These are phyloP conservation scores for Penicillium simplicissimum DNA, from an alignment of 495 filamentous ascomycete genomes.

Conservation along the genomic window DNA sequence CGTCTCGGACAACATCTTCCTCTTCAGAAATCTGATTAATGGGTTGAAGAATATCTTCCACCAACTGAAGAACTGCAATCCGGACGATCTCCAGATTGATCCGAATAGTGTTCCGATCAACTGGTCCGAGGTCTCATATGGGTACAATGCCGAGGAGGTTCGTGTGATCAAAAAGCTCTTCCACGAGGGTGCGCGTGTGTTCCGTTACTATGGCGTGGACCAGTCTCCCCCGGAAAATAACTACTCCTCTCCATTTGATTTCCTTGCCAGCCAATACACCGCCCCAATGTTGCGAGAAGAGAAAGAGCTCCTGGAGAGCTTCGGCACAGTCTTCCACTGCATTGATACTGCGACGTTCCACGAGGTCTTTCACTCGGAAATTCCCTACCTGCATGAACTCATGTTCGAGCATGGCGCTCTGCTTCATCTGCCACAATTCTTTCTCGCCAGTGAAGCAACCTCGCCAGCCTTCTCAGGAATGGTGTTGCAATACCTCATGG, in stretches of 20 bases:
- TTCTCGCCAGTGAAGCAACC: slow-evolving; percentile 95
- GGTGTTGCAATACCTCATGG: slow-evolving; percentile 96
- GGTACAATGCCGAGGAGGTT: slow-evolving; percentile 97
- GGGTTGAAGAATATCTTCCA: slow-evolving; percentile 97
- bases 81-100: slow-evolving; percentile 65
- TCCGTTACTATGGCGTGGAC: slow-evolving; percentile 92
- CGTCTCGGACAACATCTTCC: slow-evolving; percentile 95
- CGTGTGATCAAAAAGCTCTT: slow-evolving; percentile 96
- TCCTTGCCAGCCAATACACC: slow-evolving; percentile 90
- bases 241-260: slow-evolving; percentile 78
- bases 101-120: slow-evolving; percentile 76
- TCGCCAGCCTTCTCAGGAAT: slow-evolving; percentile 97
- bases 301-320: slow-evolving; percentile 95
- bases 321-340: slow-evolving; percentile 97
- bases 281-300: slow-evolving; percentile 91
- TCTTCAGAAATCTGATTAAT: slow-evolving; percentile 98
- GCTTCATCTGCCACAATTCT: slow-evolving; percentile 95
- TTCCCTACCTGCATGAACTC: slow-evolving; percentile 93
- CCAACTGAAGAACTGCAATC: slow-evolving; percentile 88
- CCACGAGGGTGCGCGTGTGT: slow-evolving; percentile 92
- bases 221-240: slow-evolving; percentile 73
- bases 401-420: slow-evolving; percentile 96
- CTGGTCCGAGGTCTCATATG: slow-evolving; percentile 94
- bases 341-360: slow-evolving; percentile 98
- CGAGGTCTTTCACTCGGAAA: slow-evolving; percentile 96